These are phyloP conservation scores for Bryoglossum gracile DNA, from an alignment of 495 filamentous ascomycete genomes.

Conservation along the genomic window DNA sequence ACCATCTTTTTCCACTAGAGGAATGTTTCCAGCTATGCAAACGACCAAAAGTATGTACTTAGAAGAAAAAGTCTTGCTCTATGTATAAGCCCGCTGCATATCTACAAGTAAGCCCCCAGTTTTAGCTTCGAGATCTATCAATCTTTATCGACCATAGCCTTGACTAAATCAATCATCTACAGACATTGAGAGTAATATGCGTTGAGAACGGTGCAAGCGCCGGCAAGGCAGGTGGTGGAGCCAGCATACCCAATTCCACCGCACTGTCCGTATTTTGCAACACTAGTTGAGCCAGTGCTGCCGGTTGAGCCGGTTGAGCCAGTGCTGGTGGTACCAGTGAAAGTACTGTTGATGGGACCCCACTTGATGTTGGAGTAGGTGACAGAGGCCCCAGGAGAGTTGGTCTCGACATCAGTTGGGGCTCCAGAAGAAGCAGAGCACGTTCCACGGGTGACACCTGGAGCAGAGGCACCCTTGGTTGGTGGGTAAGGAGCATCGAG, in stretches of 20 bases:
- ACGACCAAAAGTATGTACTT: conserved; percentile 2
- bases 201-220: neutral
- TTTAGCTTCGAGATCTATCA: neutral
- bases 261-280: neutral
- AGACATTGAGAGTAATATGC: neutral
- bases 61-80: neutral
- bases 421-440: conserved; percentile 55
- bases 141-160: neutral
- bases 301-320: neutral
- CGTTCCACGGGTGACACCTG: conserved; percentile 63
- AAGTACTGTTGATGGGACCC: conserved; percentile 57
- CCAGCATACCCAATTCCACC: conserved; percentile 45
- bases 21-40: neutral
- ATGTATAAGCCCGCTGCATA: neutral
- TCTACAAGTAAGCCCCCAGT: neutral
- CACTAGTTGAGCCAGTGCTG: neutral
- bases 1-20: neutral
- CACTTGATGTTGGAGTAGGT: conserved; percentile 62
- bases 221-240: conserved; percentile 25
- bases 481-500: conserved; percentile 69
- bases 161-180: neutral
- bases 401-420: conserved; percentile 51
- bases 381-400: conserved; percentile 47
- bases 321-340: neutral
- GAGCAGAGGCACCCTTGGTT: conserved; percentile 40